These are phyloP conservation scores for Gyrodon lividus DNA, from an alignment of 768 basidiomycete genomes.

Conservation along the genomic window DNA sequence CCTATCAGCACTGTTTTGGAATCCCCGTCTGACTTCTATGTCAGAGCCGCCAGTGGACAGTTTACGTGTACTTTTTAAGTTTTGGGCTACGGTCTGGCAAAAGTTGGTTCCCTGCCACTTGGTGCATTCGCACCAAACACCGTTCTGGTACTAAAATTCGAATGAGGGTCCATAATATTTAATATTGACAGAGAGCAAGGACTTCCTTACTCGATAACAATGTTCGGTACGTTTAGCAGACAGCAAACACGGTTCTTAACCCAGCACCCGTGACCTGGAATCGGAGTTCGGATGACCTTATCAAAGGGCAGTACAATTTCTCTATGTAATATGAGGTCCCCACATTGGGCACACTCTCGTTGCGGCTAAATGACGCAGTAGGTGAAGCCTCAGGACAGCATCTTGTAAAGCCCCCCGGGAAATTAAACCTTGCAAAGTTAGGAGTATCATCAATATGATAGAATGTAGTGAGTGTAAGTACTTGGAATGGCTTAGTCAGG, in stretches of 20 bases:
- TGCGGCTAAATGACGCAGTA: too few relatives aligned
- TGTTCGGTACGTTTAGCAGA: too few relatives aligned
- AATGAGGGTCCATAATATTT: too few relatives aligned
- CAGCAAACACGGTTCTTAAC: too few relatives aligned
- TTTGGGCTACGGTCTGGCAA: not conserved
- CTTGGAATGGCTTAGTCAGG: conserved; percentile 18
- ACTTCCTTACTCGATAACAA: too few relatives aligned
- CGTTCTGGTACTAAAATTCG: not conserved
- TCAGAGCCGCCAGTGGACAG: not conserved
- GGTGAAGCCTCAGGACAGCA: not conserved
- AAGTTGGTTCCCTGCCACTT: not conserved
- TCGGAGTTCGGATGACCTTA: too few relatives aligned
- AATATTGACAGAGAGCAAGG: too few relatives aligned
- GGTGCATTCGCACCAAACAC: not conserved
- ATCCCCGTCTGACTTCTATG: not conserved
- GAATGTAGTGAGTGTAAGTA: not conserved
- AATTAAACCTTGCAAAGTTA: not conserved
- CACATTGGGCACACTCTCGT: too few relatives aligned
- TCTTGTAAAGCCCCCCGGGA: not conserved
- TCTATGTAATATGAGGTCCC: too few relatives aligned
- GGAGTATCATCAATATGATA: too few relatives aligned
- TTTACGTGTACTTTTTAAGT: conserved; percentile 15
- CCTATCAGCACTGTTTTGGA: not conserved
- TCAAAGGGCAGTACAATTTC: too few relatives aligned
- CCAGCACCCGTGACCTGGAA: too few relatives aligned